Base-by-base conservation (phyloP, 2,329 filamentous ascomycete species). In the Colletotrichum salicis region DNA sequence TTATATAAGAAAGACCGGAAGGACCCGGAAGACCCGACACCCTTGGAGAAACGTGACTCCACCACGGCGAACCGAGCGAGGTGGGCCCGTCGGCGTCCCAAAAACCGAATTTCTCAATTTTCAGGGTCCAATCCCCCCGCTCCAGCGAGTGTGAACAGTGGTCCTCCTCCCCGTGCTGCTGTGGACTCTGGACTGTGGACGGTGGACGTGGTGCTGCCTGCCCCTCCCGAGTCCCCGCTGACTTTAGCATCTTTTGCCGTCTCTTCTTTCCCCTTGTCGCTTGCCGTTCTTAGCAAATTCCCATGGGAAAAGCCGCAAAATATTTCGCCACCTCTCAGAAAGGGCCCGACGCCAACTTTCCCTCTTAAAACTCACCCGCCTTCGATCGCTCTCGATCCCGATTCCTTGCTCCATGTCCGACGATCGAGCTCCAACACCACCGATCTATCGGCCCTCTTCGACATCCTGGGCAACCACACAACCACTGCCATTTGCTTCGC, bases 81-180 rank as follows among this genome's bases (percentile, higher is more conserved):
- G 41, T n/a, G 35, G 27, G 2, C 8, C 4, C 19, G 1, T 56
- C 31, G 15, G 27, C 27, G 27, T 27, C 54, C 13, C 54, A 12
- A n/a, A 29, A 41, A 6, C n/a, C 56, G 19, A 22, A n/a, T 5
- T 19, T 29, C 35, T 41, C 29, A 33, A 29, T 71, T 68, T 68
- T 71, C 68, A 71, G 68, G 68, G 68, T 71, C 68, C 64, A 63
- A 52, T 24, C 31, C 48, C 13, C 22, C 31, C 52, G n/a, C 33
- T 29, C 27, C 27, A 29, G 27, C 27, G 27, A 29, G 27, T 29
- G 4, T 29, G 27, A 29, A 29, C 24, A 24, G 29, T 33, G 52
- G 52, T 15, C 52, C 51, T n/a, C 41, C 27, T 29, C 27, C 27
- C 27, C 27, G 27, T 29, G 27, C 27, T 29, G 27, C 27, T 29